These are phyloP conservation scores for Nyssa sinensis DNA, from an alignment of 148 eudicot species.

Conservation along the genomic window DNA sequence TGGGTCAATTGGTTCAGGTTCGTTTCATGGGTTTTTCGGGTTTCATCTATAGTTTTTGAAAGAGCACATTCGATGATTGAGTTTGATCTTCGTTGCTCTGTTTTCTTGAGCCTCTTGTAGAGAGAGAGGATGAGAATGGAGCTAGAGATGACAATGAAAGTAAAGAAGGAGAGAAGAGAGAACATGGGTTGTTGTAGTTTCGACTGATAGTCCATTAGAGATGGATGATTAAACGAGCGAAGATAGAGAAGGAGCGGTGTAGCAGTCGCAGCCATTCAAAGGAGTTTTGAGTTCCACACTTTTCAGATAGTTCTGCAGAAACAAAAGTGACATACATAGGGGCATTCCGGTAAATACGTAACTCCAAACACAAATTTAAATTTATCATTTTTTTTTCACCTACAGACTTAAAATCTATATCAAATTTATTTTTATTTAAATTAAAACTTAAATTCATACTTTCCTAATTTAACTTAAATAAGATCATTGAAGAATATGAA, in stretches of 20 bases:
- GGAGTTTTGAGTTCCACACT: too few species aligned
- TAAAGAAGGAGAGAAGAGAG: slow-evolving; percentile 12
- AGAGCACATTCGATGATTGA: slow-evolving; percentile 18
- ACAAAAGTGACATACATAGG: too few species aligned
- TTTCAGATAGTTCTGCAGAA: background rate
- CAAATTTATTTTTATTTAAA: too few species aligned
- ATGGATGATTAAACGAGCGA: background rate
- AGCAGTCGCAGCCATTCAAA: slow-evolving; percentile 25
- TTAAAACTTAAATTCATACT: too few species aligned
- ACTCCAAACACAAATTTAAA: too few species aligned
- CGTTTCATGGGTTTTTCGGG: slow-evolving; percentile 15
- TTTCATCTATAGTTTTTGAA: slow-evolving; percentile 13
- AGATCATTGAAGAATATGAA: too few species aligned
- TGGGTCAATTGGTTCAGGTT: slow-evolving; percentile 29
- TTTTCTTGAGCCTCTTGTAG: slow-evolving; percentile 19
- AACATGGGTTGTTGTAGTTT: slow-evolving; percentile 9
- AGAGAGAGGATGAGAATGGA: slow-evolving; percentile 31
- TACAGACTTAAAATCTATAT: too few species aligned
- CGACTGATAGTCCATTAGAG: background rate
- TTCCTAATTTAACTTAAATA: too few species aligned
- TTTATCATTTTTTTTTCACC: too few species aligned
- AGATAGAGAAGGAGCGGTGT: background rate
- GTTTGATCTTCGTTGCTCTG: slow-evolving; percentile 7
- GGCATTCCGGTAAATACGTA: too few species aligned
- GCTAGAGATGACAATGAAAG: slow-evolving; percentile 18